Conservation (phyloP, 345 rosid species). For the Leavenworthia alabamica region DNA sequence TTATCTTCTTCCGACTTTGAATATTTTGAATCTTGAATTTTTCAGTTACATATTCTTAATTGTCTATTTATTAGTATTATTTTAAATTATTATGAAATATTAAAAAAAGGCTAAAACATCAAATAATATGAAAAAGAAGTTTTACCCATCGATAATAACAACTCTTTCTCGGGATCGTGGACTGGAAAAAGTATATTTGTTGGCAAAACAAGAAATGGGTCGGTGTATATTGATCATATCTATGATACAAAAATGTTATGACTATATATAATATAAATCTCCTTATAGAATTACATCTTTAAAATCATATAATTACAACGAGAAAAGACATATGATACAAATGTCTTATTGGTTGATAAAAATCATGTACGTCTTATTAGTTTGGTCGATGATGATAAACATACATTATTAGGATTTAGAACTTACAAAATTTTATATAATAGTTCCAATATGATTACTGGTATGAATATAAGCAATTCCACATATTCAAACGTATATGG, state of each 20-base stretch:
- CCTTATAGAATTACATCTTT: neutral
- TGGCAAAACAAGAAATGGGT: neutral
- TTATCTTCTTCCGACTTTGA: too few relatives aligned
- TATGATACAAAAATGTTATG: neutral
- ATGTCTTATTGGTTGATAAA: neutral
- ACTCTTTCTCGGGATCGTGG: neutral
- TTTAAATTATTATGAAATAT: too few relatives aligned
- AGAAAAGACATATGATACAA: neutral
- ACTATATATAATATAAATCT: neutral
- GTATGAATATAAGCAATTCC: neutral
- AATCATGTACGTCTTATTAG: neutral
- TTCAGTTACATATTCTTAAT: too few relatives aligned
- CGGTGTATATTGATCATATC: neutral
- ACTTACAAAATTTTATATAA: neutral
- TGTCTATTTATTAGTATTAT: too few relatives aligned
- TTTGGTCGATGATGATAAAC: neutral
- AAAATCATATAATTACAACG: neutral
- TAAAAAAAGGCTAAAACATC: too few relatives aligned
- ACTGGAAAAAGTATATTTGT: neutral
- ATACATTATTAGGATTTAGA: neutral
- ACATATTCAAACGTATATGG: neutral
- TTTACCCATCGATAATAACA: neutral
- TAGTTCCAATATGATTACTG: neutral
- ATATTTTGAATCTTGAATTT: too few relatives aligned
- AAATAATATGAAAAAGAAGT: too few relatives aligned